Evolutionary conservation across 148 eudicot genomes (phyloP).

Genomic region (Bassia scoparia): DNA sequence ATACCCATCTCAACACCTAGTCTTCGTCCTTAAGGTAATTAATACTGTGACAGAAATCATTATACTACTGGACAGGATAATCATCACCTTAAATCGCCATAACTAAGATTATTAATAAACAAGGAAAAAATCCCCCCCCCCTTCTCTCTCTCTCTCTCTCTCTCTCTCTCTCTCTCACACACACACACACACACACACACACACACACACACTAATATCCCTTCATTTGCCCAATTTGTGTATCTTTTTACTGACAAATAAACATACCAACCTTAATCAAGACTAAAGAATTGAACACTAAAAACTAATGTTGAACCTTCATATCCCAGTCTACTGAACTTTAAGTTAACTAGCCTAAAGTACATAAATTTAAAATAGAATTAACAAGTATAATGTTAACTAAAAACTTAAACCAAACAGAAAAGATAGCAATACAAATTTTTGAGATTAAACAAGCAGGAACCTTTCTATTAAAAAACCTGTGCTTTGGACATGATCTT

Average conservation of each 20-base stretch:
- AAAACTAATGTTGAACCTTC: neutral
- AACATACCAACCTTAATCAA: neutral
- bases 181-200: no score
- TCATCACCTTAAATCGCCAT: neutral
- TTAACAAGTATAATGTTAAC: no score
- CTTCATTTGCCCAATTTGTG: neutral
- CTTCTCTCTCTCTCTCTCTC: no score
- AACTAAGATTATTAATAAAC: constrained; percentile 4
- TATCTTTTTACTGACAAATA: neutral
- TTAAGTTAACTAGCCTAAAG: neutral
- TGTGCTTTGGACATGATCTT: constrained; percentile 44
- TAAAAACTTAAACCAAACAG: no score
- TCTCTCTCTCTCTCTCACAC: no score
- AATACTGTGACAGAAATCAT: neutral
- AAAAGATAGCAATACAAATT: constrained; percentile 1
- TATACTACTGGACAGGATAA: neutral
- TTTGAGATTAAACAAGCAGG: constrained; percentile 13
- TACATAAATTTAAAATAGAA: constrained; percentile 1
- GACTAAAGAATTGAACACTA: neutral
- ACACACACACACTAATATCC: no score
- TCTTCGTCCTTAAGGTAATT: neutral
- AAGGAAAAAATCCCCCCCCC: neutral
- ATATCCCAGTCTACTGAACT: neutral
- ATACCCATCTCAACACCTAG: neutral
- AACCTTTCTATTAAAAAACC: constrained; percentile 24